A percentile compares a stretch with the other conserved stretches of the same genome.
These are phyloP conservation scores for Fusarium austroafricanum DNA, from an alignment of 2,329 filamentous ascomycete genomes.

Conservation along the genomic window DNA sequence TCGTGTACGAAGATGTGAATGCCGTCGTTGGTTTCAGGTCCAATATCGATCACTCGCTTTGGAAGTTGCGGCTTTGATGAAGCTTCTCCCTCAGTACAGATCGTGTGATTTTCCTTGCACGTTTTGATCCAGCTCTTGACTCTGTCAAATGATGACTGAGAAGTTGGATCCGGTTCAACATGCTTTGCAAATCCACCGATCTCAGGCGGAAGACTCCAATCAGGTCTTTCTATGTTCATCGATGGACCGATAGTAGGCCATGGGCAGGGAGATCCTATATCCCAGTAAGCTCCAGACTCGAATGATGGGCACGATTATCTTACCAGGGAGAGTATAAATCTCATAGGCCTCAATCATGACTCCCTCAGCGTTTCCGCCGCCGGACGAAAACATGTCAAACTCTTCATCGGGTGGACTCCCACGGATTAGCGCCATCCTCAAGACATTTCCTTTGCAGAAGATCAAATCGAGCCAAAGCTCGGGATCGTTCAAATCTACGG, in stretches of 20 bases:
- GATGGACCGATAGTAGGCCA: conserved; percentile 37
- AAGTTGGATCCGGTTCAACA: conserved; percentile 27
- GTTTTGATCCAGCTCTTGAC: conserved; percentile 35
- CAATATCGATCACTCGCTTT: conserved; percentile 39
- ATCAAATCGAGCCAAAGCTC: conserved; percentile 22
- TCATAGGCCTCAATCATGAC: conserved; percentile 23
- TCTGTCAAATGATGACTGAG: conserved; percentile 15
- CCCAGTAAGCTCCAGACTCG: not conserved
- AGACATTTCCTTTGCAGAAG: conserved; percentile 35
- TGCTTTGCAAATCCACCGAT: conserved; percentile 29
- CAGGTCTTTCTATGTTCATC: conserved; percentile 23
- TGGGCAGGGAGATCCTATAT: conserved; percentile 19
- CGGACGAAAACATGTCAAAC: conserved; percentile 29
- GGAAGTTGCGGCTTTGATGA: conserved; percentile 16
- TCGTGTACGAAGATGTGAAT: conserved; percentile 35
- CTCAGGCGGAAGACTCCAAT: conserved; percentile 1
- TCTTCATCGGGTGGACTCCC: conserved; percentile 20
- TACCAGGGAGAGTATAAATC: conserved; percentile 38
- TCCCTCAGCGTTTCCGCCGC: not conserved
- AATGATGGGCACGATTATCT: rapidly evolving
- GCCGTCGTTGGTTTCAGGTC: conserved; percentile 23
- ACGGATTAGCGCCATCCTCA: conserved; percentile 5
- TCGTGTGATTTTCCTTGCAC: conserved; percentile 24
- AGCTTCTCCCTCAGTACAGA: conserved; percentile 30
- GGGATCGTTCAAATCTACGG: conserved; percentile 5